Base-by-base conservation (phyloP, 2,329 filamentous ascomycete genomes). In the Thermoascus crustaceus region DNA sequence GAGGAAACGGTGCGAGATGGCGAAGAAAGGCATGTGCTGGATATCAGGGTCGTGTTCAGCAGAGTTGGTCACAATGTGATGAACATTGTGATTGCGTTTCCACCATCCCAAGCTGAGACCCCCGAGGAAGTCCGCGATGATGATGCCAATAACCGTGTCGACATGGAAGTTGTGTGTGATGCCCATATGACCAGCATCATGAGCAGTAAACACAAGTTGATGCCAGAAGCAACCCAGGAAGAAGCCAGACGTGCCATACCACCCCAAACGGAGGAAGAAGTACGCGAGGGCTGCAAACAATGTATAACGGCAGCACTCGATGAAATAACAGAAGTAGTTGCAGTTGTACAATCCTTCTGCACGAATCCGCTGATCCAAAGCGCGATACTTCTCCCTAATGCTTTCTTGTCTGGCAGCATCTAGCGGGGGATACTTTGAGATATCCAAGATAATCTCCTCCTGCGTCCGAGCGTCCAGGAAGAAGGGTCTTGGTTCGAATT, bases 41-140 rank as follows among this genome's bases (percentile, higher is more conserved):
- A 95, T 96, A 57, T 96, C 89, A 0, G 91, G 89, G 56, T 96
- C 89, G 56, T 96, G 89, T 60, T 95, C 91, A 9, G 88, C 85
- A 27, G 82, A 82, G 59, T 96, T 96, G 11, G 91, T 96, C 34
- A 96, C 82, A 48, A 96, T 87, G 54, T 96, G 89, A 57, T 96
- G 89, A 6, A 95, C 87, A 54, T 96, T 96, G 62, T 96, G 89
- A 57, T 80, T 95, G 42, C 78, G 75, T 64, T 96, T 96, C 89
- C 91, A 98, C 91, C 91, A 98, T 29, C 89, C 85, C 35, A 94
- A 66, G 17, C 86, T 94, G 21, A 98, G 64, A 0, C 91, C 91
- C 23, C 91, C 91, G 13, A 91, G 67, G 50, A 82, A 96, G 57
- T 94, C 83, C 35, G 88, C 87, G 51, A 95, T 82, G 45, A 94